Base-by-base conservation (phyloP, 2,329 filamentous ascomycete genomes). In the Juglanconis sp. region DNA sequence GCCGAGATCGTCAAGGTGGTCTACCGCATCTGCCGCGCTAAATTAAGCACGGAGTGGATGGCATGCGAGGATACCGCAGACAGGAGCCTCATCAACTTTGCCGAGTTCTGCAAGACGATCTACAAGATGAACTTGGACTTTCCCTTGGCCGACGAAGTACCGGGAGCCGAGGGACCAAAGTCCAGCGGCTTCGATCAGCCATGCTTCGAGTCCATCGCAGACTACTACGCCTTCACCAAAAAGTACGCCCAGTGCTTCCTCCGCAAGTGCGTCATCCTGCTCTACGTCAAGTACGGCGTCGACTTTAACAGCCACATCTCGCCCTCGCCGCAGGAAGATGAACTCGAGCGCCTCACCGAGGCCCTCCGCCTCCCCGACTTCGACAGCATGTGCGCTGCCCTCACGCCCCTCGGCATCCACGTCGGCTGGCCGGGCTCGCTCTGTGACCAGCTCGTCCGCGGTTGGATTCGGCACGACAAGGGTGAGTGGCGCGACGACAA, bases 191-290 rank as follows among this genome's bases (percentile, higher is more conserved):
- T 87, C 67, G 76, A 81, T 56, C 83, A 87, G 67, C 77, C 80
- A 7, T 80, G 78, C 10, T 75, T 87, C 51, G 75, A 84, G 59
- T 79, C 76, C 54, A 69, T 86, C 38, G 77, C 79, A 56, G 79
- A 78, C 36, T 83, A 83, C 72, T 84, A 86, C 67, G 74, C 74
- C 8, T 86, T 88, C 66, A 82, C 91, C 31, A 86, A 87, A 64
- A 92, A 89, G 68, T 99, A 98, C 69, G 92, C 92, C 4, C 80
- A 97, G n/a, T 82, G 87, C 0, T 99, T 97, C 77, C 79, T 99
- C 44, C 89, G 95, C 62, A 99, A 99, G 76, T 82, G 84, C 7
- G 83, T 87, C 49, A 84, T 99, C 52, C 84, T 98, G 42, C 84
- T 98, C 64, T 88, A 98, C 71, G 88, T 96, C 62, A 89, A 91